Conservation (phyloP, 2,329 filamentous ascomycete genomes). For the Corinectria fuckeliana region DNA sequence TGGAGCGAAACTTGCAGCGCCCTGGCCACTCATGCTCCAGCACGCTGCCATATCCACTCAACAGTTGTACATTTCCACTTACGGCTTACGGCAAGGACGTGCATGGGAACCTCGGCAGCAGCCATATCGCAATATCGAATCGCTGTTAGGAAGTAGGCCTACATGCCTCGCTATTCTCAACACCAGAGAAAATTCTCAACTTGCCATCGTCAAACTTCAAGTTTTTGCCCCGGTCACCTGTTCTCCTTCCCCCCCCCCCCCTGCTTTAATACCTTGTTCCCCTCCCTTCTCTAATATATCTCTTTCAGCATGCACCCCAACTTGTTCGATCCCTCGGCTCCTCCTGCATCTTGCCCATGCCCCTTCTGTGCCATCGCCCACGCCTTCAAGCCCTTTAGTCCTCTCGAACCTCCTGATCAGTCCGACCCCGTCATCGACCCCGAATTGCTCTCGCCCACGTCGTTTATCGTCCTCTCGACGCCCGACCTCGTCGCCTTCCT, state of each 20-base stretch:
- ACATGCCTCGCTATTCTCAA: conserved; percentile 2
- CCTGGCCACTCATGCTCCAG: not conserved
- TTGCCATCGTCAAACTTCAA: not conserved
- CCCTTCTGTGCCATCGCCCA: conserved; percentile 68
- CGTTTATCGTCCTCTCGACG: conserved; percentile 78
- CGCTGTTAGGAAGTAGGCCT: not conserved
- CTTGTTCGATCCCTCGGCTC: conserved; percentile 47
- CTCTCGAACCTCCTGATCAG: conserved; percentile 49
- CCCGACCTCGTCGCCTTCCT: conserved; percentile 83
- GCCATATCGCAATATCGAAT: conserved; percentile 9
- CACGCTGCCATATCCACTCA: no score
- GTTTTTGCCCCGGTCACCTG: not conserved
- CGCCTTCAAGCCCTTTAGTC: conserved; percentile 56
- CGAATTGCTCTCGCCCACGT: conserved; percentile 49
- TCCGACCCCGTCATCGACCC: conserved; percentile 40
- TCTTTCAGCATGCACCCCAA: not conserved
- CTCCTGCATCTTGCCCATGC: conserved; percentile 50
- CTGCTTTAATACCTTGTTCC: no score
- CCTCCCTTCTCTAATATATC: not conserved
- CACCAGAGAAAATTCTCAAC: conserved; percentile 6
- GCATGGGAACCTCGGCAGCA: conserved; percentile 7
- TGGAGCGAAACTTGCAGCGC: not conserved
- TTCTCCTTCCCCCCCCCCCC: not conserved
- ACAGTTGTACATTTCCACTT: conserved; percentile 6
- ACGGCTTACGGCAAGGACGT: not conserved